Base-by-base conservation (phyloP, 23 red algal genomes). In the Gracilariopsis chorda region DNA sequence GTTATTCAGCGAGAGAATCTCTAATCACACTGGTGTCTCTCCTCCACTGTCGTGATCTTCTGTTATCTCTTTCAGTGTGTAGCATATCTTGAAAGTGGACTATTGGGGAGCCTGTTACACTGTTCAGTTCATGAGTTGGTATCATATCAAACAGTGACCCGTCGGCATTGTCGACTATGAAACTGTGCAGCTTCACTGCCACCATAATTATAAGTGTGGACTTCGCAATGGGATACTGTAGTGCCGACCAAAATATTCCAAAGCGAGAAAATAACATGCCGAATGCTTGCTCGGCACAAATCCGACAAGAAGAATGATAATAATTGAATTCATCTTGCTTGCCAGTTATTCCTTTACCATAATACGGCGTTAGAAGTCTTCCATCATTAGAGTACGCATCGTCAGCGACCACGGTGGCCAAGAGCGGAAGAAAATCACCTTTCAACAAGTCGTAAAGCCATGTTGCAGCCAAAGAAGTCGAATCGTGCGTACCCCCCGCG, bases 241-340 rank as follows among this genome's bases (percentile, higher is more conserved):
- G 8, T 47, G 44, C 6, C 13, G 36, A 76, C 8, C 40, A 76
- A 13, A 73, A 36, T 73, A 73, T 73, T 11, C 67, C 67, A 36
- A 73, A 73, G 8, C 67, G 67, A 23, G n/a, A 49, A 47, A 27
- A 47, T n/a, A 49, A n/a, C 40, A 76, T 81, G 2, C 47, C 28
- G 43, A 81, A 81, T 55, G 47, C 51, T 32, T 81, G 77, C 28
- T 81, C 48, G 3, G 47, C 77, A 30, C 40, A 42, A 57, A 81
- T 57, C 42, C 77, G 4, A 7, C 48, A 58, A 3, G 77, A 57
- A 28, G 77, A 81, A n/a, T 58, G 52, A 41, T 59, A 81, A 61
- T 25, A 81, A n/a, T 58, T 81, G 30, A 81, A 81, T 6, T 44
- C 40, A 41, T 59, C 47, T 21, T 81, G 48, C 6, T 23, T 59